A percentile compares a stretch with the other conserved stretches of the same genome.
Evolutionary conservation across 768 basidiomycete genomes (phyloP).

Genomic region (Amylocystis lapponica): DNA sequence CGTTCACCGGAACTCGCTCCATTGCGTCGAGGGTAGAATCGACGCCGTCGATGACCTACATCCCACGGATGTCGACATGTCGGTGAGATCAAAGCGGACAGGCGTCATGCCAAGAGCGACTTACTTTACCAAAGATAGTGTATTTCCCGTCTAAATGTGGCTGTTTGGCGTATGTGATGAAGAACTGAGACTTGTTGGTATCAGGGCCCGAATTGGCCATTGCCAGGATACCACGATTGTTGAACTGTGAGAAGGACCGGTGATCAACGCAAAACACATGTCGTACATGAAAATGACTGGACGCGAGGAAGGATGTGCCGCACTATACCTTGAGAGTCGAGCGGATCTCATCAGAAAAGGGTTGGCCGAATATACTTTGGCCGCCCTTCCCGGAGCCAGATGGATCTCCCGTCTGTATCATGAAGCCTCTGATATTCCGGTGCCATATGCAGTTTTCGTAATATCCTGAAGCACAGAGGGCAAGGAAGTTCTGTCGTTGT

Average conservation of each 20-base stretch:
- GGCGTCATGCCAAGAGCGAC: neutral
- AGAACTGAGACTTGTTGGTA: conserved; percentile 90
- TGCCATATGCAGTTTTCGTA: conserved; percentile 87
- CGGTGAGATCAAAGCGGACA: neutral
- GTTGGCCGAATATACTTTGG: conserved; percentile 92
- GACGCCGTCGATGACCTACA: conserved; percentile 87
- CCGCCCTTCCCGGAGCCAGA: conserved; percentile 91
- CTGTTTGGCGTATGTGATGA: conserved; percentile 89
- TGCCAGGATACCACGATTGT: conserved; percentile 88
- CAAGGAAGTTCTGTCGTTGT: conserved; percentile 79
- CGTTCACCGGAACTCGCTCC: conserved; percentile 86
- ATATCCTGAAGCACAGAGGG: conserved; percentile 84
- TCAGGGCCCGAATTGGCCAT: conserved; percentile 98
- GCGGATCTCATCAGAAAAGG: conserved; percentile 88
- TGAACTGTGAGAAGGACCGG: conserved; percentile 57
- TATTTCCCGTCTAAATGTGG: conserved; percentile 91
- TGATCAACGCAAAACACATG: neutral
- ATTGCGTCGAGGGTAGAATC: conserved; percentile 92
- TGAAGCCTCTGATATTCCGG: conserved; percentile 93
- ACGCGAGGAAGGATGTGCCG: neutral
- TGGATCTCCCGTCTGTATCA: conserved; percentile 92
- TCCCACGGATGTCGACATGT: neutral
- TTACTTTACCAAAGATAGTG: conserved; percentile 81
- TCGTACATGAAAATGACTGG: neutral
- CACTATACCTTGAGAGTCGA: conserved; percentile 83